Percentiles rank a stretch among this genome's conserved stretches.
Evolutionary conservation across 2,329 filamentous ascomycete species (phyloP).

Genomic region (Massarina eburnea): DNA sequence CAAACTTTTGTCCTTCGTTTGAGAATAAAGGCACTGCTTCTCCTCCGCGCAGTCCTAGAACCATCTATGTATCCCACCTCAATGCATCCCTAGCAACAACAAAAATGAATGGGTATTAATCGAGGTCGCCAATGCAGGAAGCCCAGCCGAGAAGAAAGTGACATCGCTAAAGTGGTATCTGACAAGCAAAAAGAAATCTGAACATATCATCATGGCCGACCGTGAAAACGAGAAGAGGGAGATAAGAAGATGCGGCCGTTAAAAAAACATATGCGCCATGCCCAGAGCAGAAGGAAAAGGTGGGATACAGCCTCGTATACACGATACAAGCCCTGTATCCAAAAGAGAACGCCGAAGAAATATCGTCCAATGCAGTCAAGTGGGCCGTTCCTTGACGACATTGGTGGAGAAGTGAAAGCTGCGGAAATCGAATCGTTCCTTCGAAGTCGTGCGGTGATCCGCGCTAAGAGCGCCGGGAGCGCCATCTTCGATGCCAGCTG

Average conservation of each 20-base stretch:
- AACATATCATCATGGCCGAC: conserved; percentile 36
- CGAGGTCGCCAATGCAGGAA: conserved; percentile 55
- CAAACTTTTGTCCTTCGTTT: conserved; percentile 6
- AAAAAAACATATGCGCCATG: conserved; percentile 10
- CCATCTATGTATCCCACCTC: neutral
- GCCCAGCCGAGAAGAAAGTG: conserved; percentile 60
- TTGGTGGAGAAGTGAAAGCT: conserved; percentile 40
- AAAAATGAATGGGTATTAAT: conserved; percentile 42
- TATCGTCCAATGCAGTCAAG: no score
- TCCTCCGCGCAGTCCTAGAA: neutral
- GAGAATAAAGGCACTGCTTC: neutral
- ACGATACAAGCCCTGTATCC: no score
- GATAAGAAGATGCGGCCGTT: conserved; percentile 24
- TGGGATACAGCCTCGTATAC: no score
- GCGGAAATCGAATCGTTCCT: conserved; percentile 42
- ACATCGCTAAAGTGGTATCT: conserved; percentile 53
- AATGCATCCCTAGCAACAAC: neutral
- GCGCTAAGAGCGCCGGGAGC: conserved; percentile 26
- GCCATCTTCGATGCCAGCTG: conserved; percentile 29
- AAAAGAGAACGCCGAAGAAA: no score
- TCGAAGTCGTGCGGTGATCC: conserved; percentile 33
- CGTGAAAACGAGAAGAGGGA: conserved; percentile 19
- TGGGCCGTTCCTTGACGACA: conserved; percentile 35
- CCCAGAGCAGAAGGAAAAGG: no score
- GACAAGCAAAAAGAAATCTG: conserved; percentile 28